phyloP scores from a whole-genome alignment of 371 early-diverging fungal genomes.

The Mycotypha africana region DNA sequence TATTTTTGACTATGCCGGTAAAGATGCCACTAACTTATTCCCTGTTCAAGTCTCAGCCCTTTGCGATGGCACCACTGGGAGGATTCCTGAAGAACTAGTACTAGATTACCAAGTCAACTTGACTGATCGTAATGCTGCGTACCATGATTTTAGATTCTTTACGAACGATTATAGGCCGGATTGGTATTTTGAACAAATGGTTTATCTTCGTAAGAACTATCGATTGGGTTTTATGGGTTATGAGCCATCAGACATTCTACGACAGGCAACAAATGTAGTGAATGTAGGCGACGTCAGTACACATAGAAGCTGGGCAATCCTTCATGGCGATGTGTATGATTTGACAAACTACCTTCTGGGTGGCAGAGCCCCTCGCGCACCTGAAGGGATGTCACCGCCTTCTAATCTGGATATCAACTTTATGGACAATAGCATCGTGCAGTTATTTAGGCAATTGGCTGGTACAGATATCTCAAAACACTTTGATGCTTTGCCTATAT shows the following conservation, averaged over 20 bases:
- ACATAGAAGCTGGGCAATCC: constrained; percentile 37
- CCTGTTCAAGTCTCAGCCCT: constrained; percentile 59
- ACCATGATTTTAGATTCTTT: constrained; percentile 30
- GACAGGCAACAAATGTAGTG: constrained; percentile 26
- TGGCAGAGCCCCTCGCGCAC: constrained; percentile 36
- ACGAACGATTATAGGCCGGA: constrained; percentile 29
- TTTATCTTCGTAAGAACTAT: constrained; percentile 23
- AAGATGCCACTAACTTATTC: constrained; percentile 57
- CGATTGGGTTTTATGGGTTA: constrained; percentile 30
- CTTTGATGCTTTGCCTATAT: constrained; percentile 47
- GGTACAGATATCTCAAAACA: constrained; percentile 65
- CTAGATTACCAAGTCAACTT: constrained; percentile 27
- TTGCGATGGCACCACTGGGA: constrained; percentile 24
- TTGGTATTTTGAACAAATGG: constrained; percentile 35
- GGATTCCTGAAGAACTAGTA: constrained; percentile 21
- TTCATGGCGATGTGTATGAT: constrained; percentile 41
- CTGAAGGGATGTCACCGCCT: constrained; percentile 23
- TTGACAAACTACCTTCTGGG: constrained; percentile 40
- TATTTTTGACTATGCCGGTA: constrained; percentile 52
- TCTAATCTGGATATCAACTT: constrained; percentile 56
- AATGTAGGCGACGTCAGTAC: constrained; percentile 37
- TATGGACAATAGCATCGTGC: constrained; percentile 54
- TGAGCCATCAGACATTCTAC: constrained; percentile 20
- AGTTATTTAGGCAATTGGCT: constrained; percentile 56
- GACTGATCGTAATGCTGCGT: constrained; percentile 26